Evolutionary conservation across 352 stramenopile species (phyloP).

Genomic region (Globisporangium paroecandrum): DNA sequence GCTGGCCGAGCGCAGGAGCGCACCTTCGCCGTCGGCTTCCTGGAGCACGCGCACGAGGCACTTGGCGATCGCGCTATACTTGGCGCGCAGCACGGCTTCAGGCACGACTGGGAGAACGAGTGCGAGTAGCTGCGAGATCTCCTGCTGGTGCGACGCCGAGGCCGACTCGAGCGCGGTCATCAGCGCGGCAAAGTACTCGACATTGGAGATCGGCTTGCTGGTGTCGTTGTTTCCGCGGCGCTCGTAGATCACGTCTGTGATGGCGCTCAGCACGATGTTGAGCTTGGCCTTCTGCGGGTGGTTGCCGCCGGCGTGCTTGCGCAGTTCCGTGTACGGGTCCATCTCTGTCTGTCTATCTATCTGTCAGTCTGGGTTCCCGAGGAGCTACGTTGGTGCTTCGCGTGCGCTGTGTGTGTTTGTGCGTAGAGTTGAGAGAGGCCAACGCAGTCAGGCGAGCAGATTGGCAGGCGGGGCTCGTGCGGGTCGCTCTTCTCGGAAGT

Average conservation of each 20-base stretch:
- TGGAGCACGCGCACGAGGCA: conserved; percentile 68
- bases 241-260: conserved; percentile 83
- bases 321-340: conserved; percentile 79
- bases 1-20: conserved; percentile 59
- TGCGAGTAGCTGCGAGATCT: conserved; percentile 72
- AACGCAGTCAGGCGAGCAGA: neutral
- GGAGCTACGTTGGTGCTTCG: neutral
- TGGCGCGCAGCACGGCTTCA: conserved; percentile 71
- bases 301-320: conserved; percentile 66
- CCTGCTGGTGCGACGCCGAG: conserved; percentile 66
- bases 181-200: conserved; percentile 85
- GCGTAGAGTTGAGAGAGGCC: neutral
- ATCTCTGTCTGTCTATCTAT: conserved; percentile 21
- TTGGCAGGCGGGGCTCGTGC: conserved; percentile 1
- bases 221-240: conserved; percentile 32
- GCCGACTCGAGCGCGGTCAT: conserved; percentile 84
- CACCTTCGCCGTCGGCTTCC: conserved; percentile 56
- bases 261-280: conserved; percentile 80
- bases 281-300: conserved; percentile 84
- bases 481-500: conserved; percentile 8
- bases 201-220: conserved; percentile 52
- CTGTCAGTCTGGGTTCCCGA: conserved; percentile 6
- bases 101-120: conserved; percentile 73
- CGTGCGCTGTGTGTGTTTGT: neutral
- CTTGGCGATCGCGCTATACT: conserved; percentile 73